Conservation (phyloP, 2,329 filamentous ascomycete genomes). For the Sclerotinia minor region DNA sequence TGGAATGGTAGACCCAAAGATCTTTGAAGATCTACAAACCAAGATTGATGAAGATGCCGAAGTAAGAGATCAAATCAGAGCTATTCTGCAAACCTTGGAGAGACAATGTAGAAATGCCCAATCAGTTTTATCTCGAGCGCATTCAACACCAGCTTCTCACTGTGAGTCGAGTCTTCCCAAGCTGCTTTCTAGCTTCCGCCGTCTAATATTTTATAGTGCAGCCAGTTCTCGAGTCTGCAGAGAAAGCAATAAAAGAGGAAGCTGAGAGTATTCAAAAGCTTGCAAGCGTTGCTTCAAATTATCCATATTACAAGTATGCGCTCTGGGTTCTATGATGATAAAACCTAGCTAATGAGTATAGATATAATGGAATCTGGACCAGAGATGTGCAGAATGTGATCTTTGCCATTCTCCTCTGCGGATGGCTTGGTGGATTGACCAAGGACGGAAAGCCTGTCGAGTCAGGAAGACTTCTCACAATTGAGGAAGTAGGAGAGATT, state of each 20-base stretch:
- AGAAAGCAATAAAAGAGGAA: conserved; percentile 69
- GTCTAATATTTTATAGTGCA: conserved; percentile 53
- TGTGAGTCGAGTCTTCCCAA: conserved; percentile 51
- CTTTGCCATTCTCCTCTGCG: conserved; percentile 57
- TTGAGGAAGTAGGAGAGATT: conserved; percentile 81
- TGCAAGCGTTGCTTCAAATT: conserved; percentile 70
- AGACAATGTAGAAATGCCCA: conserved; percentile 79
- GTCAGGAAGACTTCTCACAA: conserved; percentile 71
- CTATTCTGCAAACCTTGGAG: conserved; percentile 79
- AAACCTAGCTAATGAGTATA: conserved; percentile 38
- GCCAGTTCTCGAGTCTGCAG: conserved; percentile 67
- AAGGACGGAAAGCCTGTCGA: conserved; percentile 54
- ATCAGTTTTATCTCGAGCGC: conserved; percentile 81
- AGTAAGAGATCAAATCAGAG: conserved; percentile 79
- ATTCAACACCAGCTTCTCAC: conserved; percentile 73
- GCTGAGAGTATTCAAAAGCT: conserved; percentile 70
- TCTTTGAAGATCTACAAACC: conserved; percentile 84
- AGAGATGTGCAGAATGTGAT: conserved; percentile 79
- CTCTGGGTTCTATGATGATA: not conserved
- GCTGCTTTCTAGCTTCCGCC: not conserved
- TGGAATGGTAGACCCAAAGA: conserved; percentile 59
- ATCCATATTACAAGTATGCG: conserved; percentile 90
- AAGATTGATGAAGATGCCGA: conserved; percentile 86
- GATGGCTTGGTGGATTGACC: conserved; percentile 76
- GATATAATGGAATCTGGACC: conserved; percentile 83